A percentile compares a stretch with the other conserved stretches of the same genome.
These are phyloP conservation scores for Veloporphyrellus conicus DNA, from an alignment of 1,284 basidiomycete genomes.

Conservation along the genomic window DNA sequence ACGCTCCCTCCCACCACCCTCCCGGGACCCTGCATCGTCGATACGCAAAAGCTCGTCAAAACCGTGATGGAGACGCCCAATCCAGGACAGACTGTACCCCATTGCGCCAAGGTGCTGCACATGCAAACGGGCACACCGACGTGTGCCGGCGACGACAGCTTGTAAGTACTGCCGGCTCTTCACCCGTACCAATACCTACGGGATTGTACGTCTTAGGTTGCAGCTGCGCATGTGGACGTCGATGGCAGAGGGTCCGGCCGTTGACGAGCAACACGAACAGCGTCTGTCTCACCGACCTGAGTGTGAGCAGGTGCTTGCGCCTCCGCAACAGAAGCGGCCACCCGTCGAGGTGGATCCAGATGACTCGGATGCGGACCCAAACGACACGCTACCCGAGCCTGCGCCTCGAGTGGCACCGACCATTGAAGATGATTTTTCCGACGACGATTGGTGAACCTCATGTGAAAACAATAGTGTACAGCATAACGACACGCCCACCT, in stretches of 20 bases:
- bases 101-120: slow-evolving; percentile 23
- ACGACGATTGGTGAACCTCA: slow-evolving; percentile 22
- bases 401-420: slow-evolving; percentile 8
- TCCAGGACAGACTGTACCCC: slow-evolving; percentile 23
- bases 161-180: slow-evolving; percentile 18
- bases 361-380: slow-evolving; percentile 16
- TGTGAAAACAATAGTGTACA: too few species aligned
- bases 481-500: too few species aligned
- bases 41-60: slow-evolving; percentile 26
- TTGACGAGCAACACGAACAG: slow-evolving; percentile 29
- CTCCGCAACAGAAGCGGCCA: slow-evolving; percentile 1
- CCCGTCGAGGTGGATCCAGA: slow-evolving; percentile 5
- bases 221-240: slow-evolving; percentile 31
- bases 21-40: slow-evolving; percentile 19
- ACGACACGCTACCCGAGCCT: slow-evolving; percentile 12
- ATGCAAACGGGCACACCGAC: slow-evolving; percentile 28
- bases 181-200: too few species aligned
- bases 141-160: slow-evolving; percentile 33
- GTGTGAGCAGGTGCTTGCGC: slow-evolving; percentile 13
- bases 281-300: slow-evolving; percentile 16
- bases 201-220: slow-evolving; percentile 23
- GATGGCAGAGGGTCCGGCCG: slow-evolving; percentile 31
- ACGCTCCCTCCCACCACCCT: not conserved
- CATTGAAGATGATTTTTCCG: slow-evolving; percentile 24
- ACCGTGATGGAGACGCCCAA: slow-evolving; percentile 24